Conservation (phyloP, 257 asterid genomes). For the Nicotiana otophora region DNA sequence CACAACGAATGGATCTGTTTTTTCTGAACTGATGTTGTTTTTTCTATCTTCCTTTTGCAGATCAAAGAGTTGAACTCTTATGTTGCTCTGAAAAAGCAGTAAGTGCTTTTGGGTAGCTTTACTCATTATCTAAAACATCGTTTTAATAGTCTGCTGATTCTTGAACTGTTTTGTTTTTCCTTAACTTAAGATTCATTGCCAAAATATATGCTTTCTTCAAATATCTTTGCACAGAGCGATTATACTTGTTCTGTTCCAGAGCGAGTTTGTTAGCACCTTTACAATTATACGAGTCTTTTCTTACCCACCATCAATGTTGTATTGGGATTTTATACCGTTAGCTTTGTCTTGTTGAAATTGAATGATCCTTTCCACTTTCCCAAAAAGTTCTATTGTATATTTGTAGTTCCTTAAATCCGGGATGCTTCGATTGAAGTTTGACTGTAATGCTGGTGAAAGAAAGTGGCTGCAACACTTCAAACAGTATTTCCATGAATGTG, state of each 20-base stretch:
- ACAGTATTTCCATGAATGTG: background rate
- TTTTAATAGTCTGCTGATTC: background rate
- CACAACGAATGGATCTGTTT: background rate
- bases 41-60: slow-evolving; percentile 45
- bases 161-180: background rate
- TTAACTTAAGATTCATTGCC: background rate
- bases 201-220: background rate
- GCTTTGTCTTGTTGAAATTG: background rate
- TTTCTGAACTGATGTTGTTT: slow-evolving; percentile 14
- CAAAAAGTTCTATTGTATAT: background rate
- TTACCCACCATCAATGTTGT: background rate
- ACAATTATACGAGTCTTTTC: background rate
- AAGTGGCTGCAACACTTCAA: background rate
- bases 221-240: background rate
- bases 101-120: slow-evolving; percentile 25
- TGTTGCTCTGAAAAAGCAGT: slow-evolving; percentile 95
- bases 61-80: slow-evolving; percentile 93
- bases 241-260: background rate
- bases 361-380: background rate
- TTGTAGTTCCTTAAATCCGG: background rate
- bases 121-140: background rate
- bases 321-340: background rate
- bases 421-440: background rate
- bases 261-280: background rate
- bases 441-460: background rate